These are phyloP conservation scores for Hortaea werneckii DNA, from an alignment of 2,329 filamentous ascomycete species.

Conservation along the genomic window DNA sequence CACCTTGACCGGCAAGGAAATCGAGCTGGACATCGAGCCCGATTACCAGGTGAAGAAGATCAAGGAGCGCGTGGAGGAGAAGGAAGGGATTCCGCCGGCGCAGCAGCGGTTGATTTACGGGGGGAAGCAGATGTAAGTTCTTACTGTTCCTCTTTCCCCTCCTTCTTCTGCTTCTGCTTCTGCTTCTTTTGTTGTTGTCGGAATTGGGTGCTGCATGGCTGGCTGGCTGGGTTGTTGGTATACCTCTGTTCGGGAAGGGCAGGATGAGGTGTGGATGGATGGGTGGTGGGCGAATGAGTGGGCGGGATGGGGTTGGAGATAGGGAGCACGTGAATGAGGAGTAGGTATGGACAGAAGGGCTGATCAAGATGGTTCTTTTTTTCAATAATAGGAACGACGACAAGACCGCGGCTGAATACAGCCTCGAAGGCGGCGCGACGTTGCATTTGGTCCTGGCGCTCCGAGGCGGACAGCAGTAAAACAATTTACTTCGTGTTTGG, in stretches of 20 bases:
- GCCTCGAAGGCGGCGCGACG: constrained; percentile 82
- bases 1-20: constrained; percentile 96
- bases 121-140: constrained; percentile 84
- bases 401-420: constrained; percentile 83
- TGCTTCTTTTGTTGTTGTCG: no score
- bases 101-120: constrained; percentile 95
- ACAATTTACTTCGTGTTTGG: no score
- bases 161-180: no score
- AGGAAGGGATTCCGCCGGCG: constrained; percentile 93
- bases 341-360: neutral
- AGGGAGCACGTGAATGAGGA: neutral
- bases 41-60: constrained; percentile 61
- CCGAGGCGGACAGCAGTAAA: constrained; percentile 56
- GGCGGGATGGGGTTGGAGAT: neutral
- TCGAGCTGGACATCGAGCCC: constrained; percentile 92
- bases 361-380: neutral
- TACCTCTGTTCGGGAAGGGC: no score
- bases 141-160: no score
- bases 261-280: neutral
- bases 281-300: neutral
- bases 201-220: no score
- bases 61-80: constrained; percentile 98
- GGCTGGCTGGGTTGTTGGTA: no score
- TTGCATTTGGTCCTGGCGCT: constrained; percentile 92
- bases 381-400: constrained; percentile 66